Evolutionary conservation across 768 basidiomycete species (phyloP).

Genomic region (Chiua virens): DNA sequence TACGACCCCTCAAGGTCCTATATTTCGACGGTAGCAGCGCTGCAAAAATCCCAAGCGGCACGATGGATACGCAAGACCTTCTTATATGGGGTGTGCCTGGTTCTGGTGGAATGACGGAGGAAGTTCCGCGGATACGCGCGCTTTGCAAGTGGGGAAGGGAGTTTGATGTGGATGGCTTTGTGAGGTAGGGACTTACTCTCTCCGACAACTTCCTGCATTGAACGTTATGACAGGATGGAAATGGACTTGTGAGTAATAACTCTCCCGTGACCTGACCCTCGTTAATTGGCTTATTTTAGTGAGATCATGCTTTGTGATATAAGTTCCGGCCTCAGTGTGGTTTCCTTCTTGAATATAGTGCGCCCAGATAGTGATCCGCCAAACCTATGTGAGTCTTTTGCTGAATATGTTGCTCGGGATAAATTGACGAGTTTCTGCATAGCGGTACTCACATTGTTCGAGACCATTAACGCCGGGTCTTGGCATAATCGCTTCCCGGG

Average conservation of each 20-base stretch:
- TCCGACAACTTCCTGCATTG: neutral
- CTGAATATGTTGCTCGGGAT: neutral
- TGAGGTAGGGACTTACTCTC: conserved; percentile 31
- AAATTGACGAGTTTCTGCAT: neutral
- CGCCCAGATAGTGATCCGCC: fast-evolving
- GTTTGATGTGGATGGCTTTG: conserved; percentile 45
- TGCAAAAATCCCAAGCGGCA: conserved; percentile 40
- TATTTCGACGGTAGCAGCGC: conserved; percentile 57
- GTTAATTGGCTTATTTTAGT: conserved; percentile 13
- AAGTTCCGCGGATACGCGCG: conserved; percentile 35
- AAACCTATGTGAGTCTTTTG: neutral
- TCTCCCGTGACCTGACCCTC: neutral
- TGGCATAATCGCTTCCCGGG: conserved; percentile 38
- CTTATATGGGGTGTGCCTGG: conserved; percentile 38
- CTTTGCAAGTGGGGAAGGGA: conserved; percentile 46
- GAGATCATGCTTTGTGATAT: conserved; percentile 40
- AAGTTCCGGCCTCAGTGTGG: conserved; percentile 24
- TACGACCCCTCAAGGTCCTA: conserved; percentile 40
- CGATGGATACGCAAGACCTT: conserved; percentile 51
- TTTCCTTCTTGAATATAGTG: conserved; percentile 19
- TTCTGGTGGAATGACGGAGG: conserved; percentile 22
- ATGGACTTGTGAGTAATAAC: conserved; percentile 31
- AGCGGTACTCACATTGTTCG: conserved; percentile 4
- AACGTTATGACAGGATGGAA: conserved; percentile 21
- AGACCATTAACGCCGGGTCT: conserved; percentile 15